phyloP scores from a whole-genome alignment of 2,329 filamentous ascomycete species.

The Alternaria sp. region DNA sequence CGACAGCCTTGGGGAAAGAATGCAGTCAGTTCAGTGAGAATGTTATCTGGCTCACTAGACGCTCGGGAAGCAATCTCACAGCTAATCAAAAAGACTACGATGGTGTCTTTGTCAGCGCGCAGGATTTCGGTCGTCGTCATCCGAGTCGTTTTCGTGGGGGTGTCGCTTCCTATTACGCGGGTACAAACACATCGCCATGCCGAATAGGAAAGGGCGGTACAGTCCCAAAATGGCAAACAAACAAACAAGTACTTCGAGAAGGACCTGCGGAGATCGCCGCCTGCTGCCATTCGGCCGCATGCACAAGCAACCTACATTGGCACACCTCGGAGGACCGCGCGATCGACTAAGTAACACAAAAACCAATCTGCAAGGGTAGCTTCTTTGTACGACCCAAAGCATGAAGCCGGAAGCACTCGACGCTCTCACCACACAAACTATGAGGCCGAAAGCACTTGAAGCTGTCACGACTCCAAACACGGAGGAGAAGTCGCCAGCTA shows the following conservation, averaged over 20 bases:
- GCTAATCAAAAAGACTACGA: neutral
- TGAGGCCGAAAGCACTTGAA: conserved; percentile 23
- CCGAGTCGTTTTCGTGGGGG: conserved; percentile 7
- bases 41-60: neutral
- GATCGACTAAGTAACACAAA: neutral
- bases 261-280: too few species aligned
- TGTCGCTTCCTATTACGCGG: conserved; percentile 4
- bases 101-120: neutral
- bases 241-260: neutral
- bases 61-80: neutral
- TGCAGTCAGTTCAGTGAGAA: neutral
- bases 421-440: conserved; percentile 24
- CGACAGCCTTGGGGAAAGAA: neutral
- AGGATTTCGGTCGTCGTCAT: neutral
- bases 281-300: neutral
- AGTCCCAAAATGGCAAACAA: neutral
- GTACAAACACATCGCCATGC: neutral
- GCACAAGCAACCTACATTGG: neutral
- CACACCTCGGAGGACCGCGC: neutral
- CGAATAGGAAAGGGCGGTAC: neutral
- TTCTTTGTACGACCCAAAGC: neutral
- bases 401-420: conserved; percentile 28
- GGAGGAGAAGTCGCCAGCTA: neutral
- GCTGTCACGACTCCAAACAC: conserved; percentile 10
- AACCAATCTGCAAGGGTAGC: neutral